phyloP scores from a whole-genome alignment of 2,329 filamentous ascomycete species.

The Aureobasidium uvarum region DNA sequence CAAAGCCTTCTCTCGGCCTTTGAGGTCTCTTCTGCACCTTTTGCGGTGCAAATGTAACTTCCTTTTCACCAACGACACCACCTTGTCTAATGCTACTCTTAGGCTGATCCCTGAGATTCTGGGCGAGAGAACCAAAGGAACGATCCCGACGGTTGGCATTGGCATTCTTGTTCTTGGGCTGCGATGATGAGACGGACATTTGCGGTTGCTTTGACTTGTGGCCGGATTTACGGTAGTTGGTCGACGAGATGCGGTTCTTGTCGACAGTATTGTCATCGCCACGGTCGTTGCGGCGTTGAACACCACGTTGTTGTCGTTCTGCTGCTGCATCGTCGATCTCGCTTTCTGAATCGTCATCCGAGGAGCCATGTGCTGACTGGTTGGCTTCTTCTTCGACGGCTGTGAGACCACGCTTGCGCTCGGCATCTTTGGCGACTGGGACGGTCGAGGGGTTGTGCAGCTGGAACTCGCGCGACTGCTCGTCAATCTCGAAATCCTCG shows the following conservation, averaged over 20 bases:
- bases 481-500: constrained; percentile 88
- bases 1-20: constrained; percentile 31
- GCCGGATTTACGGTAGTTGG: constrained; percentile 60
- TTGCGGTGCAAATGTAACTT: constrained; percentile 70
- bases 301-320: constrained; percentile 41
- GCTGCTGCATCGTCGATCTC: constrained; percentile 32
- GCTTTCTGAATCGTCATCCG: constrained; percentile 40
- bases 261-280: constrained; percentile 39
- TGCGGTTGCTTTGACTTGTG: constrained; percentile 46
- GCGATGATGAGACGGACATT: constrained; percentile 59
- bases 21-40: constrained; percentile 44
- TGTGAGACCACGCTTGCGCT: constrained; percentile 51
- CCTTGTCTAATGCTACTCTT: constrained; percentile 33
- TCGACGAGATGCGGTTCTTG: constrained; percentile 62
- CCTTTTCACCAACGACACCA: constrained; percentile 53
- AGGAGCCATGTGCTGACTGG: constrained; percentile 41
- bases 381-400: constrained; percentile 61
- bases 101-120: constrained; percentile 38
- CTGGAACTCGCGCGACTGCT: constrained; percentile 81
- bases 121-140: constrained; percentile 58
- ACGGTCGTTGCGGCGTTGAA: constrained; percentile 37
- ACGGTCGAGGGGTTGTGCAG: constrained; percentile 84
- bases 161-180: constrained; percentile 23
- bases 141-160: constrained; percentile 46
- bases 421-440: constrained; percentile 36